Evolutionary conservation across 1,284 basidiomycete genomes (phyloP).

Genomic region (Trametes hirsuta): DNA sequence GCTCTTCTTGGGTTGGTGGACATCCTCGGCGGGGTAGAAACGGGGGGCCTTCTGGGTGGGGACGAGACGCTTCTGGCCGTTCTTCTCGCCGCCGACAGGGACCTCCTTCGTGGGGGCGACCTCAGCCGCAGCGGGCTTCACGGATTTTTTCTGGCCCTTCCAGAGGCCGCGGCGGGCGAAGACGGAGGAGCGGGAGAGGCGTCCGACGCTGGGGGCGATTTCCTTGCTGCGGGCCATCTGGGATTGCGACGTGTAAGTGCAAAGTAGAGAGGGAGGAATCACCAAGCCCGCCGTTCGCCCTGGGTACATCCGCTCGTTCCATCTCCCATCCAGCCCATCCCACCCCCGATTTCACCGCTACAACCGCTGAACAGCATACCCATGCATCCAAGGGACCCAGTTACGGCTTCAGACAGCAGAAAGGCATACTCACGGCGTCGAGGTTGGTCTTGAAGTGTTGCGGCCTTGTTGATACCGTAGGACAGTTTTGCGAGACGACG

Average conservation of each 20-base stretch:
- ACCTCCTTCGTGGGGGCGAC: constrained; percentile 77
- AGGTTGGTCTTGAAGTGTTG: constrained; percentile 45
- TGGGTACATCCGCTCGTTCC: constrained; percentile 40
- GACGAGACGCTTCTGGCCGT: constrained; percentile 87
- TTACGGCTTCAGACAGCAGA: constrained; percentile 14
- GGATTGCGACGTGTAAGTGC: constrained; percentile 27
- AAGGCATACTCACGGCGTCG: constrained; percentile 24
- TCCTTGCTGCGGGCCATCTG: constrained; percentile 94
- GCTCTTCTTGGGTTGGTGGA: constrained; percentile 87
- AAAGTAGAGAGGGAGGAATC: constrained; percentile 14
- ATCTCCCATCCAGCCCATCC: constrained; percentile 41
- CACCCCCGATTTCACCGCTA: constrained; percentile 11
- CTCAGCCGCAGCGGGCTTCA: constrained; percentile 64
- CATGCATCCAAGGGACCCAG: constrained; percentile 19
- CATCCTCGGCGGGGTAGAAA: constrained; percentile 98
- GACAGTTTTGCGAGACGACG: constrained; percentile 18
- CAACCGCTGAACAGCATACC: constrained; percentile 3
- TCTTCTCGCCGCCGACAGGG: constrained; percentile 87
- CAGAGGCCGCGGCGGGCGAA: constrained; percentile 79
- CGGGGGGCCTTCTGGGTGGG: constrained; percentile 89
- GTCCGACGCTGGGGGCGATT: constrained; percentile 84
- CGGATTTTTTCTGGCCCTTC: constrained; percentile 82
- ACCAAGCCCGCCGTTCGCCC: constrained; percentile 11
- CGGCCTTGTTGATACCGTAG: constrained; percentile 27
- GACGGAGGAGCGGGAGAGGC: constrained; percentile 82